Conservation (phyloP, 768 basidiomycete species). For the Lactarius hengduanensis region DNA sequence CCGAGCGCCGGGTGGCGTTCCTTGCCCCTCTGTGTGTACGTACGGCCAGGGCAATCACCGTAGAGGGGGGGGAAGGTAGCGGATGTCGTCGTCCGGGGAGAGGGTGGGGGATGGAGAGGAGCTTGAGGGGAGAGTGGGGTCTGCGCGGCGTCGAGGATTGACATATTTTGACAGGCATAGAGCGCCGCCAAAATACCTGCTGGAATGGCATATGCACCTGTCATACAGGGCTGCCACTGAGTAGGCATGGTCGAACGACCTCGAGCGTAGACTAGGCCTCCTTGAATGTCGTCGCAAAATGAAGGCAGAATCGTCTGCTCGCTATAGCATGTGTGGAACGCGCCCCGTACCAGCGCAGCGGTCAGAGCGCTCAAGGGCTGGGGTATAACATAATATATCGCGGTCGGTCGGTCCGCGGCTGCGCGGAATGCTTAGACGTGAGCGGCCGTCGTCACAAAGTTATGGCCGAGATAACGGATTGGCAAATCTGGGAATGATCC, state of each 20-base stretch:
- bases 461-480: not conserved
- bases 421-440: not conserved
- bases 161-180: not conserved
- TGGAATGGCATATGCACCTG: not conserved
- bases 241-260: not conserved
- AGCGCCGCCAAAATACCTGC: not conserved
- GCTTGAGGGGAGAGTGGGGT: not conserved
- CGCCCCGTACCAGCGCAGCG: not conserved
- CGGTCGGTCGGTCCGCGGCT: not conserved
- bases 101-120: not conserved
- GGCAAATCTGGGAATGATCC: not conserved
- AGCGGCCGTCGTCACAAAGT: not conserved
- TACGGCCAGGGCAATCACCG: constrained; percentile 3
- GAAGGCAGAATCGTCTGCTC: not conserved
- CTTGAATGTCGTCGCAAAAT: not conserved
- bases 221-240: not conserved
- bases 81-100: not conserved
- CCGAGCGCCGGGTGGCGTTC: not conserved
- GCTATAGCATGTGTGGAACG: not conserved
- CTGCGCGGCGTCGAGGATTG: not conserved
- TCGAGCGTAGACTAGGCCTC: no score
- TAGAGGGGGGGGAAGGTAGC: not conserved
- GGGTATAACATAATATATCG: not conserved
- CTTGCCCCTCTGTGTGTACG: not conserved
- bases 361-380: not conserved